Percentiles rank a stretch among this genome's conserved stretches.
Conservation (phyloP, 148 eudicot genomes). For the Silene conica region DNA sequence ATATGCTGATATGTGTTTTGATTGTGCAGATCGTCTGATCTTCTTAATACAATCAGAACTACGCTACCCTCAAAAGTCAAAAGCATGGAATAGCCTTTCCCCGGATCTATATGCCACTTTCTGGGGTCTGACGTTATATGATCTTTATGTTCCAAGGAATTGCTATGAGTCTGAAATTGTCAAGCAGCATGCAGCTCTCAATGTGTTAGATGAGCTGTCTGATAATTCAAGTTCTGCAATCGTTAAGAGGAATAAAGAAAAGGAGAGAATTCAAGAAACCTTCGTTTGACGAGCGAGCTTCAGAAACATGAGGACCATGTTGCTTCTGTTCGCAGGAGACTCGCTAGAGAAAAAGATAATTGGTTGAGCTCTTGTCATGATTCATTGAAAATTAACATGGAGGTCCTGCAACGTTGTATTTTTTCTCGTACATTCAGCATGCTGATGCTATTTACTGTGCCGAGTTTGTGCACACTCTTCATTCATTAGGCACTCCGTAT, state of each 20-base stretch:
- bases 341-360: constrained; percentile 83
- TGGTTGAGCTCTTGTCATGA: constrained; percentile 98
- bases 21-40: constrained; percentile 79
- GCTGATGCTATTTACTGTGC: constrained; percentile 98
- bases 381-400: constrained; percentile 94
- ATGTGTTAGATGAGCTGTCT: constrained; percentile 85
- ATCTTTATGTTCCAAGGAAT: constrained; percentile 84
- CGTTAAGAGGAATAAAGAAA: constrained; percentile 95
- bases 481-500: constrained; percentile 89
- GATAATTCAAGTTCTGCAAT: constrained; percentile 97
- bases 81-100: constrained; percentile 98
- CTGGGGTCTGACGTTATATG: constrained; percentile 96
- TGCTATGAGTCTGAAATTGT: constrained; percentile 93
- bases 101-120: constrained; percentile 94
- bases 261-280: constrained; percentile 93
- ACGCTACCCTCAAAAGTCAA: constrained; percentile 89
- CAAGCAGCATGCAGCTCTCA: constrained; percentile 85
- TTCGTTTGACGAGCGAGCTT: constrained; percentile 71
- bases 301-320: constrained; percentile 85
- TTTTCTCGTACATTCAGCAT: constrained; percentile 96
- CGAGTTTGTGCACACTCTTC: constrained; percentile 90
- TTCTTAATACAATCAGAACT: constrained; percentile 67
- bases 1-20: constrained; percentile 8
- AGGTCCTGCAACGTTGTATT: constrained; percentile 94
- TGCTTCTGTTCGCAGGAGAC: constrained; percentile 78